Percentiles rank a stretch among this genome's conserved stretches.
phyloP scores from a whole-genome alignment of 2,329 filamentous ascomycete genomes.

The Alternaria novae-zelandiae region DNA sequence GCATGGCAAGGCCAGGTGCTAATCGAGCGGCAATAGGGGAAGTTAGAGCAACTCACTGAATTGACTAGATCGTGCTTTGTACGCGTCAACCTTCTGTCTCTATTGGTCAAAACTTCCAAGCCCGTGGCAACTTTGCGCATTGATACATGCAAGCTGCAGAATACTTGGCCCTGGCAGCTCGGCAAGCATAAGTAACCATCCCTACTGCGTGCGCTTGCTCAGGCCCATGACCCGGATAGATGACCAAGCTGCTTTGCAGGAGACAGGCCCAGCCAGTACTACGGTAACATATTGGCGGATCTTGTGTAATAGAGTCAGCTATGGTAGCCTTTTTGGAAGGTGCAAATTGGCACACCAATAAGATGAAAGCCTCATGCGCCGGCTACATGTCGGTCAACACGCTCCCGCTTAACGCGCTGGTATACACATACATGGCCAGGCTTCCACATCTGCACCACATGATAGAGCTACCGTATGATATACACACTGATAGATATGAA shows the following conservation, averaged over 20 bases:
- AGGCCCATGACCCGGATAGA: constrained; percentile 24
- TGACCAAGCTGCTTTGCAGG: constrained; percentile 22
- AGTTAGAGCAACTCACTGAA: constrained; percentile 25
- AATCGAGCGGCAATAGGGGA: background rate
- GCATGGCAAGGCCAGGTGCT: background rate
- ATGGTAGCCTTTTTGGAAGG: constrained; percentile 11
- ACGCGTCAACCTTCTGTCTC: constrained; percentile 26
- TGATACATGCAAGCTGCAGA: constrained; percentile 29
- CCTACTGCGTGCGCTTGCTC: constrained; percentile 26
- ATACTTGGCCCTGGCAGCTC: constrained; percentile 32
- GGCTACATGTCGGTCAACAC: constrained; percentile 9
- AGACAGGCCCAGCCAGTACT: constrained; percentile 19
- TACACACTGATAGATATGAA: constrained; percentile 24
- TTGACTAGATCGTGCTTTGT: constrained; percentile 24
- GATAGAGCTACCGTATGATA: constrained; percentile 13
- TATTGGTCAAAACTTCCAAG: constrained; percentile 24
- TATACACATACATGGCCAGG: constrained; percentile 5
- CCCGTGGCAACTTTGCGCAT: constrained; percentile 33
- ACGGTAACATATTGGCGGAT: constrained; percentile 15
- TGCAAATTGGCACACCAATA: constrained; percentile 1
- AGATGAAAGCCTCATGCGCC: constrained; percentile 13
- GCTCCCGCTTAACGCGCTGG: constrained; percentile 14
- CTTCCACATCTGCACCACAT: constrained; percentile 24
- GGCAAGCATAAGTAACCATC: constrained; percentile 31
- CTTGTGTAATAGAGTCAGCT: constrained; percentile 33